Conservation (phyloP, 345 rosid genomes). For the rapeseed (Brassica napus) region DNA sequence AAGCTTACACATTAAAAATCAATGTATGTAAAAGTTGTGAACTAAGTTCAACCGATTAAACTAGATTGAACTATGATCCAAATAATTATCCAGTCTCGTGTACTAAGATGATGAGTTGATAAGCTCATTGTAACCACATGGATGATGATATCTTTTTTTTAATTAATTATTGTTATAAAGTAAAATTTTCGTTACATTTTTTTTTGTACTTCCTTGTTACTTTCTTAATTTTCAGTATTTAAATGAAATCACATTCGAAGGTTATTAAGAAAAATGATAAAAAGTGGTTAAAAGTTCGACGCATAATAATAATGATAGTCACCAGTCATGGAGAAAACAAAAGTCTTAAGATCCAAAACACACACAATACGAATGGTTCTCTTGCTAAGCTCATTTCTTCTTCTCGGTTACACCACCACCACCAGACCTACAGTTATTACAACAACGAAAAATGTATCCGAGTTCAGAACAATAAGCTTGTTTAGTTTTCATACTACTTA, state of each 20-base stretch:
- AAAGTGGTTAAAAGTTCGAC: background rate
- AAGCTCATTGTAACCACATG: too few species aligned
- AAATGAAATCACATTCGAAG: background rate
- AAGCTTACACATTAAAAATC: too few species aligned
- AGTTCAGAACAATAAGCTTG: background rate
- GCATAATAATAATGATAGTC: background rate
- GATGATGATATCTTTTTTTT: too few species aligned
- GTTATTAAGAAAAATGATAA: background rate
- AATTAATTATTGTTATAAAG: too few species aligned
- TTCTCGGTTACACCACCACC: conserved; percentile 43
- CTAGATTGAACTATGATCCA: too few species aligned
- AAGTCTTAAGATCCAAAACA: conserved; percentile 8
- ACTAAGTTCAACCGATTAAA: too few species aligned
- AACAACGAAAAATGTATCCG: background rate
- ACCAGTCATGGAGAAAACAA: background rate
- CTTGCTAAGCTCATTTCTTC: conserved; percentile 29
- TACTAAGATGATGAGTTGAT: too few species aligned
- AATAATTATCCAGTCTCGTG: too few species aligned
- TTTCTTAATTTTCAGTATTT: too few species aligned
- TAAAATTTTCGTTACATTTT: too few species aligned
- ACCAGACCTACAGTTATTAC: conserved; percentile 36
- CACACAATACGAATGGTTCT: background rate
- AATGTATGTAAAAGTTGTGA: too few species aligned
- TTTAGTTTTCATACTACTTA: background rate
- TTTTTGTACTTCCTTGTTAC: too few species aligned